phyloP scores from a whole-genome alignment of 2,329 filamentous ascomycete species.

The Periglandula ipomoeae region DNA sequence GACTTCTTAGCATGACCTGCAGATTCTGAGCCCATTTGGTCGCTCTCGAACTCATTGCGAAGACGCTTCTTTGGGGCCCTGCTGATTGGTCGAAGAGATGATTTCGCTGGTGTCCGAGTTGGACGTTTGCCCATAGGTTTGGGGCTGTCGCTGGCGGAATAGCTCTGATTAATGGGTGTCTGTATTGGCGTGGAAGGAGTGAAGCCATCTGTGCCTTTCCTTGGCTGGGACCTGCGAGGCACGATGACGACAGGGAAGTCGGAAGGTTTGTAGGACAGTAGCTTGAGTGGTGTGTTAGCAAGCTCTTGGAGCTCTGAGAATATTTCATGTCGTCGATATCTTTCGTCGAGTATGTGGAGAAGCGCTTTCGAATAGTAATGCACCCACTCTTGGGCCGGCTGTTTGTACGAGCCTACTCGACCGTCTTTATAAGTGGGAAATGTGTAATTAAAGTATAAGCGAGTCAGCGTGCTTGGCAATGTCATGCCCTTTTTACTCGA shows the following conservation, averaged over 20 bases:
- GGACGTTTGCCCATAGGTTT: slow-evolving; percentile 20
- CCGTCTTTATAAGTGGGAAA: slow-evolving; percentile 20
- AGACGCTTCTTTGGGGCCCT: slow-evolving; percentile 35
- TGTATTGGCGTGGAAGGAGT: slow-evolving; percentile 1
- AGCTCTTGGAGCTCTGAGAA: slow-evolving; percentile 25
- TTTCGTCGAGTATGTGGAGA: slow-evolving; percentile 23
- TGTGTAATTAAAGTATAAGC: slow-evolving; percentile 23
- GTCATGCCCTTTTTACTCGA: slow-evolving; percentile 16
- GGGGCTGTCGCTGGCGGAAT: slow-evolving; percentile 16
- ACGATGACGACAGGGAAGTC: slow-evolving; percentile 21
- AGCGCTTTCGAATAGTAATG: slow-evolving; percentile 36
- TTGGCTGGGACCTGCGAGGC: slow-evolving; percentile 13
- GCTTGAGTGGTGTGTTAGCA: slow-evolving; percentile 17
- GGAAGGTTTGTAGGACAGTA: slow-evolving; percentile 18
- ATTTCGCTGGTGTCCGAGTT: slow-evolving; percentile 12
- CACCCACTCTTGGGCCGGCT: slow-evolving; percentile 32
- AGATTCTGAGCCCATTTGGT: slow-evolving; percentile 25
- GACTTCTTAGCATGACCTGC: slow-evolving; percentile 21
- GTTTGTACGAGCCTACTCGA: slow-evolving; percentile 26
- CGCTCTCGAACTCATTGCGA: slow-evolving; percentile 28
- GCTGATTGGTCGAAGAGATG: slow-evolving; percentile 12
- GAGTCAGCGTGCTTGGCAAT: slow-evolving; percentile 15
- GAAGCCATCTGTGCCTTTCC: background rate
- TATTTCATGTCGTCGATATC: slow-evolving; percentile 24
- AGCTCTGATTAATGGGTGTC: slow-evolving; percentile 9